Conservation (phyloP, 495 filamentous ascomycete species). For the Talaromyces stipitatus region DNA sequence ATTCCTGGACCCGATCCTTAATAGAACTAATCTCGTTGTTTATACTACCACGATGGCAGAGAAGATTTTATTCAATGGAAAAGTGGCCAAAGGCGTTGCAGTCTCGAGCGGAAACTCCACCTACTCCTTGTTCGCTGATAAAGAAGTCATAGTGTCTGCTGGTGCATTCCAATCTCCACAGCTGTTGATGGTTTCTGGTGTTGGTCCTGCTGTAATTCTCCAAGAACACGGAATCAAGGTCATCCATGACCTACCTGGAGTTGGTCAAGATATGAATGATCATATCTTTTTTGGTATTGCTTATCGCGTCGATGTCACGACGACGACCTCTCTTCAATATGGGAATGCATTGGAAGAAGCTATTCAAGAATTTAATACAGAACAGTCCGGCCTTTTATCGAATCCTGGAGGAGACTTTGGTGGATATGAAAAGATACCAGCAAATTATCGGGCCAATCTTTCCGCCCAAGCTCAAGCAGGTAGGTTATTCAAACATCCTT, state of each 20-base stretch:
- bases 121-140: slow-evolving; percentile 28
- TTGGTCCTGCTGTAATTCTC: slow-evolving; percentile 33
- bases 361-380: too few species aligned
- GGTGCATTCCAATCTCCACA: slow-evolving; percentile 44
- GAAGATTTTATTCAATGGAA: neutral
- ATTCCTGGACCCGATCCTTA: neutral
- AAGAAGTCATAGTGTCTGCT: slow-evolving; percentile 41
- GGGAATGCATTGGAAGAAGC: too few species aligned
- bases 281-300: slow-evolving; percentile 24
- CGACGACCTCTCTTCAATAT: slow-evolving; percentile 9
- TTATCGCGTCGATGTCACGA: slow-evolving; percentile 17
- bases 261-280: slow-evolving; percentile 42
- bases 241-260: slow-evolving; percentile 33
- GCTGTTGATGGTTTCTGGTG: slow-evolving; percentile 44
- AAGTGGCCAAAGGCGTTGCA: slow-evolving; percentile 25
- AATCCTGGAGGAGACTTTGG: too few species aligned
- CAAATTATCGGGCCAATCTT: too few species aligned
- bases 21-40: neutral
- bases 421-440: too few species aligned
- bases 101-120: slow-evolving; percentile 35
- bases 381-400: too few species aligned
- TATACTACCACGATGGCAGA: neutral
- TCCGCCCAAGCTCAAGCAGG: too few species aligned
- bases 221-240: slow-evolving; percentile 29
- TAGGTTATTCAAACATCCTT: too few species aligned